A percentile compares a stretch with the other conserved stretches of the same genome.
Conservation (phyloP, 306 rosid genomes). For the Styphnolobium japonicum region DNA sequence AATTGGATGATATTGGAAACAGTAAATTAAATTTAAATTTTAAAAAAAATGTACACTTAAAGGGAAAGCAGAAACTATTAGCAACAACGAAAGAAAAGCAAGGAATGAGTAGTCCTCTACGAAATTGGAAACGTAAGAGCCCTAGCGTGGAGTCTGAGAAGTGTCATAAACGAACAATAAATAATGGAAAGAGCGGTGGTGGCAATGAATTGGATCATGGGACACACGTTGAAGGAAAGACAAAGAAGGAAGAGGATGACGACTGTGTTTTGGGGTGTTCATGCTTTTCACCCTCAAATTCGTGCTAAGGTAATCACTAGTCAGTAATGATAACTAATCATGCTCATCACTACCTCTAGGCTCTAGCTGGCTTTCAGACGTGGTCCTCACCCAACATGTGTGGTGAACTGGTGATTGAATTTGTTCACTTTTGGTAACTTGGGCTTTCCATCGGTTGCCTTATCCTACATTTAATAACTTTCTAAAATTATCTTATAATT, state of each 20-base stretch:
- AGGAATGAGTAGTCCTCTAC: not conserved
- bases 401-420: not conserved
- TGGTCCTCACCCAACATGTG: not conserved
- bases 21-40: too few species aligned
- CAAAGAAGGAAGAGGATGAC: not conserved
- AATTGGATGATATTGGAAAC: too few species aligned
- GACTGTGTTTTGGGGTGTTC: not conserved
- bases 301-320: not conserved
- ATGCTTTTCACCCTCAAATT: not conserved
- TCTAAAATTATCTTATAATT: not conserved
- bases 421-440: not conserved
- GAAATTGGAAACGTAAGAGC: not conserved
- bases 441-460: too few species aligned
- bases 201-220: not conserved
- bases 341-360: conserved; percentile 8
- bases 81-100: not conserved
- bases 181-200: not conserved
- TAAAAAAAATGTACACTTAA: not conserved
- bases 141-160: not conserved
- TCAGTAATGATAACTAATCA: conserved; percentile 2
- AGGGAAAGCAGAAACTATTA: not conserved
- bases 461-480: too few species aligned
- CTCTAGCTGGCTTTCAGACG: not conserved
- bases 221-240: not conserved
- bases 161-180: conserved; percentile 2